Conservation (phyloP, 371 early-diverging fungal genomes). For the Amoeboaphelidium protococcarum region DNA sequence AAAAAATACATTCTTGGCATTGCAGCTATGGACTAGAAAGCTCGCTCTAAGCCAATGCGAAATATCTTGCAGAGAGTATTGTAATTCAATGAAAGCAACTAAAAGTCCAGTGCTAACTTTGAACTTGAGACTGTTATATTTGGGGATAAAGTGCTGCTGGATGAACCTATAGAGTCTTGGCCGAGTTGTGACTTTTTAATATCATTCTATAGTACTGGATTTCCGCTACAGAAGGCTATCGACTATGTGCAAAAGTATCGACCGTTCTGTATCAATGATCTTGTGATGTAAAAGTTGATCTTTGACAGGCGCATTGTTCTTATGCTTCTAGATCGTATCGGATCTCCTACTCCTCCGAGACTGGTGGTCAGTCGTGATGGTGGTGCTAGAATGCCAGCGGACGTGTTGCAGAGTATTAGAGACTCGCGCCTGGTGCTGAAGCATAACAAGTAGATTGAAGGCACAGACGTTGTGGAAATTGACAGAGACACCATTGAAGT, state of each 20-base stretch:
- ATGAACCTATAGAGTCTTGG: conserved; percentile 83
- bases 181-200: conserved; percentile 89
- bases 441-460: conserved; percentile 17
- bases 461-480: conserved; percentile 17
- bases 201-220: conserved; percentile 83
- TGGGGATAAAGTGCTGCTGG: conserved; percentile 83
- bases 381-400: not conserved
- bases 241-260: conserved; percentile 51
- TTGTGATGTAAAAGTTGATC: conserved; percentile 64
- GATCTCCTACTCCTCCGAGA: conserved; percentile 64
- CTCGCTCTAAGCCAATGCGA: conserved; percentile 84
- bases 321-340: conserved; percentile 47
- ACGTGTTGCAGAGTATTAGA: conserved; percentile 7
- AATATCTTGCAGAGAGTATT: conserved; percentile 64
- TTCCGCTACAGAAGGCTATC: conserved; percentile 81
- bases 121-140: conserved; percentile 70
- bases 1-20: conserved; percentile 30
- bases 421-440: conserved; percentile 16
- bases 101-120: no score
- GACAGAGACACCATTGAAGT: conserved; percentile 47
- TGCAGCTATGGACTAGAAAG: conserved; percentile 80
- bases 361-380: conserved; percentile 16
- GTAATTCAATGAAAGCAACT: no score
- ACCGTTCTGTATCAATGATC: conserved; percentile 74
- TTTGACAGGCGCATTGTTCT: conserved; percentile 78